phyloP scores from a whole-genome alignment of 2,329 filamentous ascomycete species.

The Cladosporium sp. region DNA sequence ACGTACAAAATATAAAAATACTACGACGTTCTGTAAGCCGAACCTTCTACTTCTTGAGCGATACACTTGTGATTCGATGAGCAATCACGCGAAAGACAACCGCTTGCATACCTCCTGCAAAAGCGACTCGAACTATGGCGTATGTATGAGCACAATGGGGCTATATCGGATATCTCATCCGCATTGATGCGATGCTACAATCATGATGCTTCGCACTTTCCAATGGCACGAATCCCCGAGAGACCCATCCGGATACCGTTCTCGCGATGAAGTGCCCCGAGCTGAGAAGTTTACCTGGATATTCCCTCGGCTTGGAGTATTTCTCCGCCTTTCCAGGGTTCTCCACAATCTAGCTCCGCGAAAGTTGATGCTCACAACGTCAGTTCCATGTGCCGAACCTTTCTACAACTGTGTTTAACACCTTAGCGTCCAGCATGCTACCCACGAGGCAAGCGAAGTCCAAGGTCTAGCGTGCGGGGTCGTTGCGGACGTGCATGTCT shows the following conservation, averaged over 20 bases:
- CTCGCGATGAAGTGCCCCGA: neutral
- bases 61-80: no score
- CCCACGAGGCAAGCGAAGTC: neutral
- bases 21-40: neutral
- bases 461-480: neutral
- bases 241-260: neutral
- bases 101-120: no score
- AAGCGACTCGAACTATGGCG: no score
- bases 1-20: slow-evolving; percentile 11
- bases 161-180: no score
- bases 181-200: no score
- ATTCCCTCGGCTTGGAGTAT: neutral
- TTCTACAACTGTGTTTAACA: neutral
- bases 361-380: neutral
- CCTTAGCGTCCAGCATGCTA: neutral
- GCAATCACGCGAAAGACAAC: no score
- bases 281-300: neutral
- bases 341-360: neutral
- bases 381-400: neutral
- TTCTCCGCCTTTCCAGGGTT: neutral
- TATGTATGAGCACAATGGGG: no score
- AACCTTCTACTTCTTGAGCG: neutral
- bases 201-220: no score
- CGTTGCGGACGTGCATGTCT: neutral
- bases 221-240: no score